A percentile compares a stretch with the other conserved stretches of the same genome.
Evolutionary conservation across 2,329 filamentous ascomycete genomes (phyloP).

Genomic region (Blastomyces silverae): DNA sequence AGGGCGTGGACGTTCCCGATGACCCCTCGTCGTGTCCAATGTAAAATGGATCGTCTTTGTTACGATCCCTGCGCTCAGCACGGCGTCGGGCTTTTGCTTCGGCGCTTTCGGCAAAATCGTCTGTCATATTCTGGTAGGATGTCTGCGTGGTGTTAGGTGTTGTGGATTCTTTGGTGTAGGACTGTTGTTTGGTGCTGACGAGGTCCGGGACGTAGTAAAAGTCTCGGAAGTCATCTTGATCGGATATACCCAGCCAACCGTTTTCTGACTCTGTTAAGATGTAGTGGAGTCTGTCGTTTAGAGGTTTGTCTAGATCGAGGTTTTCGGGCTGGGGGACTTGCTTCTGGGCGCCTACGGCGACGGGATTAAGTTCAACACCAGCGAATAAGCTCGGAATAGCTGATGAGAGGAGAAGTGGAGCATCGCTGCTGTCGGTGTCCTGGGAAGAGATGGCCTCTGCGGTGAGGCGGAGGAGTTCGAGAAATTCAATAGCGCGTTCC

Average conservation of each 20-base stretch:
- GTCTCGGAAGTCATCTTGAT: constrained; percentile 39
- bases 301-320: constrained; percentile 71
- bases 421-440: constrained; percentile 43
- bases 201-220: constrained; percentile 38
- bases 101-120: constrained; percentile 54
- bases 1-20: constrained; percentile 63
- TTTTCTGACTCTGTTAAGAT: constrained; percentile 56
- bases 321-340: constrained; percentile 75
- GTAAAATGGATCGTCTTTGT: constrained; percentile 93
- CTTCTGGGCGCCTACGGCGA: constrained; percentile 70
- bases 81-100: constrained; percentile 68
- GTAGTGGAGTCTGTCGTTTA: constrained; percentile 65
- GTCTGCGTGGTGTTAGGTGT: constrained; percentile 23
- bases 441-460: constrained; percentile 58
- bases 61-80: constrained; percentile 70
- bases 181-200: constrained; percentile 20
- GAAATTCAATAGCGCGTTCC: constrained; percentile 85
- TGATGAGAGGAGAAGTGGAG: constrained; percentile 79
- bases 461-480: constrained; percentile 80
- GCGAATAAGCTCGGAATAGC: constrained; percentile 82
- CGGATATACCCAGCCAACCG: constrained; percentile 41
- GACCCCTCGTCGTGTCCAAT: constrained; percentile 54
- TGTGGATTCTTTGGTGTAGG: constrained; percentile 23
- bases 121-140: constrained; percentile 35
- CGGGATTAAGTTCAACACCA: constrained; percentile 85